phyloP scores from a whole-genome alignment of 169 alveolate species.

The Toxoplasma gondii region DNA sequence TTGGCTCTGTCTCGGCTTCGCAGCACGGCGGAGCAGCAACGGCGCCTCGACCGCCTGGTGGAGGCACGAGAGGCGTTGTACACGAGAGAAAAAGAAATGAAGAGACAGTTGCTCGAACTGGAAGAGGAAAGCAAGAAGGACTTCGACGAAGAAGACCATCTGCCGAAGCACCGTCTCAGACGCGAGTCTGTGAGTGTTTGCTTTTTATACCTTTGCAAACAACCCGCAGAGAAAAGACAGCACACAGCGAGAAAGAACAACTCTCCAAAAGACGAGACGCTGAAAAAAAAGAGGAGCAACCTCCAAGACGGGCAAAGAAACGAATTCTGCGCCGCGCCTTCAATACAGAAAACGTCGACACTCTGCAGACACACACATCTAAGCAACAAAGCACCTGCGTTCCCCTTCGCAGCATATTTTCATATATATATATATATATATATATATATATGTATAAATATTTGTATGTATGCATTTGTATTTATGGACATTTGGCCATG shows the following conservation, averaged over 20 bases:
- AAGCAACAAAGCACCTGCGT: too few species aligned
- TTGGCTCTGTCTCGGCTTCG: not conserved
- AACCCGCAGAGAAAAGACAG: too few species aligned
- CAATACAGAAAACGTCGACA: too few species aligned
- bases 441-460: not conserved
- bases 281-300: too few species aligned
- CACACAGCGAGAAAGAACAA: too few species aligned
- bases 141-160: not conserved
- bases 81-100: not conserved
- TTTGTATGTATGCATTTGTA: not conserved
- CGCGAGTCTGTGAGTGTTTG: not conserved
- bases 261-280: too few species aligned
- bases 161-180: not conserved
- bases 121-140: not conserved
- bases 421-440: not conserved
- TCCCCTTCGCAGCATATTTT: too few species aligned
- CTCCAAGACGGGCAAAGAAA: too few species aligned
- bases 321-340: too few species aligned
- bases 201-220: too few species aligned
- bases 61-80: not conserved
- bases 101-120: not conserved
- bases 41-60: not conserved
- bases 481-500: not conserved
- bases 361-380: too few species aligned
- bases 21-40: conserved; percentile 22